Evolutionary conservation across 1,284 basidiomycete species (phyloP).

Genomic region (Hymenochaete sp.): DNA sequence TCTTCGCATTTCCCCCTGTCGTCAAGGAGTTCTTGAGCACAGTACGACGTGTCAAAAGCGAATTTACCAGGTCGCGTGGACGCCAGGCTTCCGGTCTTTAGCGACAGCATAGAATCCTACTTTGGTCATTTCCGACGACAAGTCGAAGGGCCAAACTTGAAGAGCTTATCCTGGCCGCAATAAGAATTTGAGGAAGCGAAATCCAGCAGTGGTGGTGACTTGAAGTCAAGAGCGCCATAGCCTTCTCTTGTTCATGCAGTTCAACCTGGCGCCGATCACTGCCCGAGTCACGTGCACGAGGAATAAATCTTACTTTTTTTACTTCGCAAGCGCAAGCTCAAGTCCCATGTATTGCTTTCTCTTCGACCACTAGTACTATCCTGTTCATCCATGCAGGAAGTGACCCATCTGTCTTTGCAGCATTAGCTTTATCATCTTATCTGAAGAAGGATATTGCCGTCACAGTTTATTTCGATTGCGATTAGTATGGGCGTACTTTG

Average conservation of each 20-base stretch:
- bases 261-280: no score
- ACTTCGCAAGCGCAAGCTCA: no score
- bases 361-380: conserved; percentile 12
- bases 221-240: no score
- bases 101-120: conserved; percentile 34
- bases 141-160: no score
- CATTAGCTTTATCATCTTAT: conserved; percentile 53
- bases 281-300: no score
- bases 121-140: no score
- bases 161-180: no score
- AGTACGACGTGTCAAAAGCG: background rate
- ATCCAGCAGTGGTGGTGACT: no score
- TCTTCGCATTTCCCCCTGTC: conserved; percentile 51
- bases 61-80: conserved; percentile 34
- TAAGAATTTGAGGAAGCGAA: no score
- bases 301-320: no score
- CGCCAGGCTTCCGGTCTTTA: conserved; percentile 29
- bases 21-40: background rate
- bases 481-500: conserved; percentile 31
- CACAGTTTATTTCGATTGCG: conserved; percentile 30
- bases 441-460: conserved; percentile 30
- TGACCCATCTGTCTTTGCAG: conserved; percentile 62
- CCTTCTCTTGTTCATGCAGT: no score
- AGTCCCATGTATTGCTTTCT: background rate
- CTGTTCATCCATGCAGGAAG: conserved; percentile 7